These are phyloP conservation scores for Arthrinium puccinioides DNA, from an alignment of 2,329 filamentous ascomycete species.

Conservation along the genomic window DNA sequence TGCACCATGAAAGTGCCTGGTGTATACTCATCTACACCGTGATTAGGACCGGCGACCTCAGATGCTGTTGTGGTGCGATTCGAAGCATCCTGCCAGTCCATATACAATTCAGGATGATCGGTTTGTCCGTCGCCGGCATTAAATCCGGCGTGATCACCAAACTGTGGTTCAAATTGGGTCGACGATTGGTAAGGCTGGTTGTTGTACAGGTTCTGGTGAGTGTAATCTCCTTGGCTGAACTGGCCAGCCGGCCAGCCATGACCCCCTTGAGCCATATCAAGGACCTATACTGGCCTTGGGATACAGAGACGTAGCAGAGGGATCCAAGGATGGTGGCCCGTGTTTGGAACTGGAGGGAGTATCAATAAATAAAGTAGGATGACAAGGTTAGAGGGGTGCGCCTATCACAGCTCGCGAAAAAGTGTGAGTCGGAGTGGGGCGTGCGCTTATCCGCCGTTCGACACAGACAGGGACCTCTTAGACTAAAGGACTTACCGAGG, in stretches of 20 bases:
- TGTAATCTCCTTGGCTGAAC: constrained; percentile 2
- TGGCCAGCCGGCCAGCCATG: constrained; percentile 6
- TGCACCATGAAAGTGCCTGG: neutral
- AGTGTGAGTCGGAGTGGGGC: no score
- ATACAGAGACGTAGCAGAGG: no score
- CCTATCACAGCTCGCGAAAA: no score
- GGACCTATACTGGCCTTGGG: no score
- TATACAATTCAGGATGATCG: neutral
- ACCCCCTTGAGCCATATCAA: constrained; percentile 6
- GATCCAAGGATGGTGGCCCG: no score
- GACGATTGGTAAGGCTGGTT: neutral
- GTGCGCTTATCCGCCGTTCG: no score
- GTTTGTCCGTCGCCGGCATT: neutral
- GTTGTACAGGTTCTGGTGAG: neutral
- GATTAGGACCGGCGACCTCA: neutral
- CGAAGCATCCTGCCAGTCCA: neutral
- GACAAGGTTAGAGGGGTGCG: no score
- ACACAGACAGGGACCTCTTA: no score
- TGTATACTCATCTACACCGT: neutral
- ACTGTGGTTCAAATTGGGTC: neutral
- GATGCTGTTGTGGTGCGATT: neutral
- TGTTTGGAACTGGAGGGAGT: no score
- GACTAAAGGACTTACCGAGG: no score
- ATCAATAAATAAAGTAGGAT: no score
- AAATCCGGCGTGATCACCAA: neutral